Base-by-base conservation (phyloP, 768 basidiomycete genomes). In the Amanita jacksonii region DNA sequence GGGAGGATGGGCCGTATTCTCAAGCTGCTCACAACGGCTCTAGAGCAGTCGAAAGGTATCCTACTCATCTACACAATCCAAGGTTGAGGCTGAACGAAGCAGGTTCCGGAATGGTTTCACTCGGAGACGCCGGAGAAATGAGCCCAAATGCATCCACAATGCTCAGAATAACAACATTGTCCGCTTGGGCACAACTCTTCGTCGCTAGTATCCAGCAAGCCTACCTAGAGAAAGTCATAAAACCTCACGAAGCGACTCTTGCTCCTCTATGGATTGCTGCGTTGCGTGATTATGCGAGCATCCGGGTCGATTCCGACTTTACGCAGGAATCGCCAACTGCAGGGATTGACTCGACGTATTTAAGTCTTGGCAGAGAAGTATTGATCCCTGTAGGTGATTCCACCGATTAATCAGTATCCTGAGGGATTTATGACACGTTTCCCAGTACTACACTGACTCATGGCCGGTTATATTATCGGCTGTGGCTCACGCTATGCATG, bases 141-240 rank as follows among this genome's bases (percentile, higher is more conserved):
- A 88, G 90, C 48, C 87, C 93, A 3, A 98, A 97, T 54, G 94
- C 93, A 3, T 87, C 91, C 0, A 84, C 91, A 30, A 94, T 96
- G 88, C 65, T 99, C 38, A 77, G 90, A 42, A 85, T 97, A 19
- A 91, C 93, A 1, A 86, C 88, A 1, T 66, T 97, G 28, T 86
- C 91, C 1, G 94, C 93, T 1, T 99, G 94, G 94, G 93, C 93
- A 5, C 84, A 94, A 57, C 69, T 99, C 12, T 78, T 90, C 55
- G 74, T 90, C 3, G 80, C 93, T 2, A 81, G 84, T 42, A 59
- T 69, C 0, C 69, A 76, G 24, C 89, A 92, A 54, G 52, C 60
- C 1, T 97, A 96, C 58, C 71, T 99, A 8, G 64, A 72, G 16
- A 74, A 84, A 27, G 86, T 99, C 1, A 73, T 97, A 35, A 76